Base-by-base conservation (phyloP, 163 green algal species). In the Prototheca wickerhamii region DNA sequence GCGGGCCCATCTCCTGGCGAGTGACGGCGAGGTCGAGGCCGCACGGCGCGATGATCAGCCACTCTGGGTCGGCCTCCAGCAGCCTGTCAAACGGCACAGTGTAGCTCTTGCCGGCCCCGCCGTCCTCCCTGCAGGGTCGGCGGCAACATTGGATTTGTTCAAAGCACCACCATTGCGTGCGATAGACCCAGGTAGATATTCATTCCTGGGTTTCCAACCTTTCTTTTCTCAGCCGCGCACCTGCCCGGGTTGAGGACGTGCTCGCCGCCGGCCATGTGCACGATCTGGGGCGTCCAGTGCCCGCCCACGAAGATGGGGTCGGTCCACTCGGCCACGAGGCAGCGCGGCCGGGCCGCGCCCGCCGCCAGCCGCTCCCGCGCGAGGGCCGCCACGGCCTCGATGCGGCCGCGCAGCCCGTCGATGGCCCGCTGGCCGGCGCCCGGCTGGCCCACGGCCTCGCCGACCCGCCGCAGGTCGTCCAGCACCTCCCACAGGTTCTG, bases 281-380 rank as follows among this genome's bases (percentile, higher is more conserved):
- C 85, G n/a, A 96, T 74, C 78, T 91, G 77, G 3, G 89, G 89
- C 15, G 89, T 96, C 89, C 89, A 96, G 73, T 96, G 89, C 0
- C 89, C 89, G 0, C 89, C 88, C 4, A 75, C 55, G 63, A 93
- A 95, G 20, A 96, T 71, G 1, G 89, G 89, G 21, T 86, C 82
- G 2, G 77, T 79, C 89, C 89, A 96, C 67, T 96, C 89, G 32
- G 91, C 25, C 40, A 94, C 87, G 3, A 76, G 79, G 10, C 93
- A 82, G 12, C 40, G 51, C 10, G 44, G 68, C 20, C 15, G 12
- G 18, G 28, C 29, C 4, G 49, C 15, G 20, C 37, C 37, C 32
- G 23, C 33, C 26, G 3, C 32, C 55, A 23, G 55, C 55, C n/a
- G 12, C 53, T 31, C 55, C 21, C 30, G 30, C 20, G 30, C 0